These are phyloP conservation scores for Dunaliella sp. DNA, from an alignment of 139 green algal genomes.

Conservation along the genomic window DNA sequence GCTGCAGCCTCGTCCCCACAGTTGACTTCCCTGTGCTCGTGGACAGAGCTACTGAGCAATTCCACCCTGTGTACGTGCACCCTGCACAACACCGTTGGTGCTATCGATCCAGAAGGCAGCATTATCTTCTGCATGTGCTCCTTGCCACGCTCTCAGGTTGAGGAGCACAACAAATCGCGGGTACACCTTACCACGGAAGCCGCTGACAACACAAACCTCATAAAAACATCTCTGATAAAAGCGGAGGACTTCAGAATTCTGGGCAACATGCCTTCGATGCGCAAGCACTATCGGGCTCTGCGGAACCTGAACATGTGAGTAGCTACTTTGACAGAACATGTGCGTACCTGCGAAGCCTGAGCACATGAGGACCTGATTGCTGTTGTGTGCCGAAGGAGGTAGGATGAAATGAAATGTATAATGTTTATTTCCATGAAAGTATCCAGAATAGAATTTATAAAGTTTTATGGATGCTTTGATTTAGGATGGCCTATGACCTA, in stretches of 20 bases:
- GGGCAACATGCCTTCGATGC: slow-evolving; percentile 55
- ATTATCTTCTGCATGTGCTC: neutral
- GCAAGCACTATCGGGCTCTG: slow-evolving; percentile 45
- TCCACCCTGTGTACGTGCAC: too few species aligned
- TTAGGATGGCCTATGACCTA: too few species aligned
- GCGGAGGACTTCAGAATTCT: slow-evolving; percentile 74
- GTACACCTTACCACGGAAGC: slow-evolving; percentile 59
- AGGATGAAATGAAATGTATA: neutral
- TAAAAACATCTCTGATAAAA: slow-evolving; percentile 64
- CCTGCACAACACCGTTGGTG: too few species aligned
- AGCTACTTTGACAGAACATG: neutral
- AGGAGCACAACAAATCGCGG: slow-evolving; percentile 60
- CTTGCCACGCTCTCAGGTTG: too few species aligned
- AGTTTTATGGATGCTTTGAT: neutral
- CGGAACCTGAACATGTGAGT: slow-evolving; percentile 62
- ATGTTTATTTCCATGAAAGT: neutral
- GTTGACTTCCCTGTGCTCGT: too few species aligned
- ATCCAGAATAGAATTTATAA: neutral
- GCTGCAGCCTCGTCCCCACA: too few species aligned
- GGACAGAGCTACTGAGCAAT: too few species aligned
- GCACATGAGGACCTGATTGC: neutral
- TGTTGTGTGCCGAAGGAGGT: neutral
- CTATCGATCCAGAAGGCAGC: too few species aligned
- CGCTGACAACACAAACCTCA: slow-evolving; percentile 53
- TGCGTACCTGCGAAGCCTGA: neutral